These are phyloP conservation scores for Agaricales sp. DNA, from an alignment of 1,284 basidiomycete species.

Conservation along the genomic window DNA sequence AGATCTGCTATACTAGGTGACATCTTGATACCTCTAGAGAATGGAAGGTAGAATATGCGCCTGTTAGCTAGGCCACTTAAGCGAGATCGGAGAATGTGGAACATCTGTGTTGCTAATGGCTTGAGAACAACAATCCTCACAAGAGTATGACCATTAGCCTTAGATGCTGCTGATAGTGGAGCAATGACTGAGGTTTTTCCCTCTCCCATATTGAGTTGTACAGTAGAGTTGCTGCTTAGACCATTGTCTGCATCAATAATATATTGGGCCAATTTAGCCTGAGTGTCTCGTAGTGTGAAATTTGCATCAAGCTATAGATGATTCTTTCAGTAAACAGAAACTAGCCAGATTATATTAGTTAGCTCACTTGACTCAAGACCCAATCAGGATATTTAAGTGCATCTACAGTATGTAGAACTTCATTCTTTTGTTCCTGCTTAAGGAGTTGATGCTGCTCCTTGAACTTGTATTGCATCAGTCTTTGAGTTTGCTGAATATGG, in stretches of 20 bases:
- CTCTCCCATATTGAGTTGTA: constrained; percentile 52
- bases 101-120: constrained; percentile 32
- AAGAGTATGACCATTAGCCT: constrained; percentile 32
- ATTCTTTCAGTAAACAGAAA: background rate
- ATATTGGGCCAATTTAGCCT: constrained; percentile 28
- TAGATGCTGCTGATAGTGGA: constrained; percentile 26
- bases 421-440: constrained; percentile 24
- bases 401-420: constrained; percentile 11
- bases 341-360: background rate
- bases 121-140: constrained; percentile 40
- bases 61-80: constrained; percentile 32
- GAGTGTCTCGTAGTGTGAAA: constrained; percentile 29
- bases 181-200: constrained; percentile 47
- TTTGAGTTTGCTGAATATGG: constrained; percentile 23
- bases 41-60: constrained; percentile 38
- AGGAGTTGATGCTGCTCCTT: constrained; percentile 18
- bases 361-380: constrained; percentile 26
- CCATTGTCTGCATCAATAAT: constrained; percentile 34
- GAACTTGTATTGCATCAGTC: constrained; percentile 15
- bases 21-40: constrained; percentile 28
- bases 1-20: constrained; percentile 11
- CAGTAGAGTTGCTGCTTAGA: constrained; percentile 25
- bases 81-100: constrained; percentile 32
- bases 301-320: constrained; percentile 29
- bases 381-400: constrained; percentile 25